Evolutionary conservation across 23 red algal species (phyloP), one percentile per base, ranked within the genome.

Genomic region (Gracilaria caudata): DNA sequence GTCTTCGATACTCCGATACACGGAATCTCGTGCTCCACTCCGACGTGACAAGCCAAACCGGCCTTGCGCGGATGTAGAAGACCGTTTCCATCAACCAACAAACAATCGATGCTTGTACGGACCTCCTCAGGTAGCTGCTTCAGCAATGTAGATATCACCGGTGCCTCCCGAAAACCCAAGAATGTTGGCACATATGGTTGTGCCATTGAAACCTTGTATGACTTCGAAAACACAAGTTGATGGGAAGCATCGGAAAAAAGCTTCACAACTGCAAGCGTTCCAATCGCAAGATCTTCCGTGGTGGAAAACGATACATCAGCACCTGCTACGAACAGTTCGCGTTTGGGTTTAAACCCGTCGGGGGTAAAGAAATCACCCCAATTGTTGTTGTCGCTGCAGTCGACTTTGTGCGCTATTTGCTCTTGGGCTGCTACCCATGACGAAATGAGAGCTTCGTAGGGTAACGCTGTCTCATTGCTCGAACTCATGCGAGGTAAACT

Each of bases 51-150:
- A 24, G 97, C 97, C 30, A 95, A 59, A 41, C 97, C 97, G 16
- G 85, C 90, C 11, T 92, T 78, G 33, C 90, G 72, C 23, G 97
- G 97, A 61, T 99, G 97, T 33, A 95, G 89, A 11, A 99, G 21
- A 2, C 97, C 97, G 74, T 99, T 99, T n/a, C 97, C 97, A 58
- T 99, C 97, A 12, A 95, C 61, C 17, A 99, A 54, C 46, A 99
- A 79, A 65, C 92, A 88, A 28, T 88, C 83, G 3, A 84, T 60
- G 17, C 72, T 46, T 17, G 39, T 25, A 30, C 79, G 59, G 12
- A 93, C 71, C 32, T 30, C 28, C 3, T 32, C 11, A 47, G 83
- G 72, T 16, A 82, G 59, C 16, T 56, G 58, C 4, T 17, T 57
- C 12, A 90, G 19, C 8, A 91, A 41, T 44, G 56, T 60, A n/a